Evolutionary conservation across 2,329 filamentous ascomycete species (phyloP).

Genomic region (Cladosporium halotolerans): DNA sequence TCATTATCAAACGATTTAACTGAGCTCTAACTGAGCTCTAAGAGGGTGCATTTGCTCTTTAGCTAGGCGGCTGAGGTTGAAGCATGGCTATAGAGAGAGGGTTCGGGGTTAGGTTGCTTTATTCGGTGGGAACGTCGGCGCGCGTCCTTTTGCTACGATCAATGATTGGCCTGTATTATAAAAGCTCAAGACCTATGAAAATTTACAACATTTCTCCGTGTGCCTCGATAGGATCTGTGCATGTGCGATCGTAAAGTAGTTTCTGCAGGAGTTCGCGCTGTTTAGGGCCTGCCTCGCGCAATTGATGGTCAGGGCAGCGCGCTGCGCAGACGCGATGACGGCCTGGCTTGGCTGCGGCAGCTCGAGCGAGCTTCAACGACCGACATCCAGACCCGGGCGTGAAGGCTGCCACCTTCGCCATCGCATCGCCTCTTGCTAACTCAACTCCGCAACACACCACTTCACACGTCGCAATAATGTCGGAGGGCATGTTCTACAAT

Average conservation of each 20-base stretch:
- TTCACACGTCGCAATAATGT: conserved; percentile 29
- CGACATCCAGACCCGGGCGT: background rate
- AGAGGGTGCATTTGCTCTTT: background rate
- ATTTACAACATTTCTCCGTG: background rate
- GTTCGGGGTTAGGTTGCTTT: background rate
- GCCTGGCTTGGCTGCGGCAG: background rate
- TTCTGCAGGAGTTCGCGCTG: too few relatives aligned
- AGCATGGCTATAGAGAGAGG: background rate
- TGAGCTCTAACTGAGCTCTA: background rate
- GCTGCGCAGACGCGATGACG: background rate
- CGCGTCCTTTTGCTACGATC: conserved; percentile 8
- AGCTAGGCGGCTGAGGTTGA: background rate
- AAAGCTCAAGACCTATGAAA: conserved; percentile 13
- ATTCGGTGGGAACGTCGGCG: conserved; percentile 4
- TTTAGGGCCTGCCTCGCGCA: background rate
- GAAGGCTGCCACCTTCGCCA: conserved; percentile 4
- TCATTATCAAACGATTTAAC: background rate
- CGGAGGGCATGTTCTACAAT: conserved; percentile 43
- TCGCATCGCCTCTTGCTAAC: conserved; percentile 2
- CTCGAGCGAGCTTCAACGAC: conserved; percentile 1
- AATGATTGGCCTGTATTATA: conserved; percentile 13
- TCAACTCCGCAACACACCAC: background rate
- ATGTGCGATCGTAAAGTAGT: too few relatives aligned
- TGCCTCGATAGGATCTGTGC: too few relatives aligned
- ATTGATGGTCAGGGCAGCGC: background rate